Evolutionary conservation across 2,329 filamentous ascomycete species (phyloP).

Genomic region (Teratosphaeria epicoccoides): DNA sequence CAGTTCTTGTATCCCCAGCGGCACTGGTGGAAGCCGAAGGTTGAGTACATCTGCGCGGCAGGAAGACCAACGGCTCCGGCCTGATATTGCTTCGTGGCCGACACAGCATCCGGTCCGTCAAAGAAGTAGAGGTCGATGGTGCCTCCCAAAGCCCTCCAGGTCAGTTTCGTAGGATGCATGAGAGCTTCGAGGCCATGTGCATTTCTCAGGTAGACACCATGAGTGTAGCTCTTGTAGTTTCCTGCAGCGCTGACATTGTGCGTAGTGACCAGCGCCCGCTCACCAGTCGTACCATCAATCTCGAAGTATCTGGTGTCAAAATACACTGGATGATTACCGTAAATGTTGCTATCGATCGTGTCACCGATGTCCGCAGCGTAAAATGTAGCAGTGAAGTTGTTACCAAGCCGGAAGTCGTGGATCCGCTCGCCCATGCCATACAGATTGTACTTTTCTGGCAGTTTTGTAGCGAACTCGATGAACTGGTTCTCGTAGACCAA

Average conservation of each 20-base stretch:
- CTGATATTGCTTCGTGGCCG: constrained; percentile 59
- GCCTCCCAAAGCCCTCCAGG: constrained; percentile 65
- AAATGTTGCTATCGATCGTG: constrained; percentile 55
- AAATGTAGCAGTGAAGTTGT: constrained; percentile 59
- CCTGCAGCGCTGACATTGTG: constrained; percentile 43
- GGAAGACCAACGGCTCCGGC: constrained; percentile 56
- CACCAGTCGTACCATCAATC: constrained; percentile 33
- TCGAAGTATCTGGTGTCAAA: constrained; percentile 68
- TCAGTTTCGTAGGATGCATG: constrained; percentile 52
- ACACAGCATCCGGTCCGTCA: constrained; percentile 47
- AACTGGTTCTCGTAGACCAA: constrained; percentile 70
- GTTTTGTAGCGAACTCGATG: constrained; percentile 56
- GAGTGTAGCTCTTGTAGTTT: constrained; percentile 56
- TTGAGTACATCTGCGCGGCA: constrained; percentile 71
- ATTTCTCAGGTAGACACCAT: constrained; percentile 69
- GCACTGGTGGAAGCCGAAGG: constrained; percentile 74
- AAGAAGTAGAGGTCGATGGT: constrained; percentile 57
- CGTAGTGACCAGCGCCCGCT: constrained; percentile 42
- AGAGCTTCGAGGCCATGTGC: constrained; percentile 66
- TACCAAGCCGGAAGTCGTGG: constrained; percentile 58
- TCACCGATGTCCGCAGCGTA: constrained; percentile 60
- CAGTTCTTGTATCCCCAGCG: constrained; percentile 73
- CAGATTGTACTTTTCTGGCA: constrained; percentile 63
- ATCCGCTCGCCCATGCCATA: constrained; percentile 61
- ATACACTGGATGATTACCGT: constrained; percentile 69